Evolutionary conservation across 495 filamentous ascomycete genomes (phyloP), one percentile per base, ranked within the genome.

Genomic region (Paragyromitra xinjiangensis): DNA sequence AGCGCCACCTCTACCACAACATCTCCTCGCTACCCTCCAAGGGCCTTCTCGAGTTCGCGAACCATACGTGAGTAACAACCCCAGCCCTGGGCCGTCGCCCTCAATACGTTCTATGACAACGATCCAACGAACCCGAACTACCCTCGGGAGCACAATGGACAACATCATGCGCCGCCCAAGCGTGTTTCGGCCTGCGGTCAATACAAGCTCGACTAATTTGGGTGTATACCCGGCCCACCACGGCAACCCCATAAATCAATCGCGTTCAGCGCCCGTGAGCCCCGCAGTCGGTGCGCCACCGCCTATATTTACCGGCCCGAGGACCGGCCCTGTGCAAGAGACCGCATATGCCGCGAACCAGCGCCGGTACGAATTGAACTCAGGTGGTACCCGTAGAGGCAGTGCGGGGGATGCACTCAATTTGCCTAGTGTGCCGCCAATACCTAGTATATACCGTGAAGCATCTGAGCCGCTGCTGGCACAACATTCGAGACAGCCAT

Each of bases 1-100:
- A 19, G 87, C 87, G 62, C 64, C 85, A 26, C 88, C 88, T 11
- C 83, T 82, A 34, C 79, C 64, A 78, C 85, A 58, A 75, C 84
- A 37, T 81, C 84, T 59, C 78, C 82, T 69, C 75, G 78, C 50
- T 82, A 83, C 61, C 24, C 82, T 68, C 70, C 83, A 75, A 67
- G 75, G 78, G 50, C 82, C 53, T 71, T 83, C 71, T 80, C 83
- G 58, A 78, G 77, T 44, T 53, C 78, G 22, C 69, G 82, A 26
- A 77, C 79, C 14, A 73, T 83, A 44, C 75, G 51, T 73, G 78
- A 37, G 66, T 24, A 58, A 64, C 37, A 16, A 11, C 39, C n/a
- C 12, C 45, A 50, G 22, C 24, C 19, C 70, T 45, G 19, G 22
- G 37, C 45, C 58, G 37, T 22, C 51, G 14, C 37, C 75, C 37